These are phyloP conservation scores for Candida palmyrensis DNA, from an alignment of 805 yeast species.

Conservation along the genomic window DNA sequence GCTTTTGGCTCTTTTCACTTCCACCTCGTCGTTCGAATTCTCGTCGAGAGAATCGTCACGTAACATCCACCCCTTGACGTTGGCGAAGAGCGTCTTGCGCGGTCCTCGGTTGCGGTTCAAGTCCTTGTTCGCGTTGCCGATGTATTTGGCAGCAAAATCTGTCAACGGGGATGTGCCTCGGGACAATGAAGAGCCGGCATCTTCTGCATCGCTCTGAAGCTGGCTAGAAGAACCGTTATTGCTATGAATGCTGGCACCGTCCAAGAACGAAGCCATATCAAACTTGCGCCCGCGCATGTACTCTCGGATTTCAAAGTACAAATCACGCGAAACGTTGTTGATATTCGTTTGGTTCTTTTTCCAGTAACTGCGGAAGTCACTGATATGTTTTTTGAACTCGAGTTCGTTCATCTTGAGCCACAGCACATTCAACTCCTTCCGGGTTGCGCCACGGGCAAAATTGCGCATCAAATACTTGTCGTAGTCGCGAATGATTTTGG, in stretches of 20 bases:
- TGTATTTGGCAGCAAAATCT: conserved; percentile 59
- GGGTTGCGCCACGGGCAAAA: conserved; percentile 94
- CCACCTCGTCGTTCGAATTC: conserved; percentile 6
- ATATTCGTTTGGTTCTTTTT: conserved; percentile 63
- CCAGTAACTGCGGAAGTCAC: conserved; percentile 83
- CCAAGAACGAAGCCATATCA: conserved; percentile 23
- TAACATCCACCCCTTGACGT: conserved; percentile 39
- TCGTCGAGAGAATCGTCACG: conserved; percentile 30
- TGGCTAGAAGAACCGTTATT: no score
- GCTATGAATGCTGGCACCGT: conserved; percentile 12
- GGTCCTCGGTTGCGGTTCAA: conserved; percentile 22
- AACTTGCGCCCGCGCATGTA: conserved; percentile 48
- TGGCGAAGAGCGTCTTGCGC: conserved; percentile 29
- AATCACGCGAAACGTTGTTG: conserved; percentile 72
- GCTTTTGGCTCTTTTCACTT: not conserved
- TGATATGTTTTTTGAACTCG: conserved; percentile 86
- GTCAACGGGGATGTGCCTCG: conserved; percentile 51
- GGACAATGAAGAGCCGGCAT: conserved; percentile 11
- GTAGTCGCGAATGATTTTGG: conserved; percentile 91
- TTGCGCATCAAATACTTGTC: conserved; percentile 96
- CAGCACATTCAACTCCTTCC: conserved; percentile 92
- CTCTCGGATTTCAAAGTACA: conserved; percentile 81
- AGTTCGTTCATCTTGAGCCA: conserved; percentile 97
- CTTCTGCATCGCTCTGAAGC: conserved; percentile 26
- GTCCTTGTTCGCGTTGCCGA: conserved; percentile 48